Percentiles rank a stretch among this genome's conserved stretches.
These are phyloP conservation scores for Phytopythium sindhum DNA, from an alignment of 352 stramenopile genomes.

Conservation along the genomic window DNA sequence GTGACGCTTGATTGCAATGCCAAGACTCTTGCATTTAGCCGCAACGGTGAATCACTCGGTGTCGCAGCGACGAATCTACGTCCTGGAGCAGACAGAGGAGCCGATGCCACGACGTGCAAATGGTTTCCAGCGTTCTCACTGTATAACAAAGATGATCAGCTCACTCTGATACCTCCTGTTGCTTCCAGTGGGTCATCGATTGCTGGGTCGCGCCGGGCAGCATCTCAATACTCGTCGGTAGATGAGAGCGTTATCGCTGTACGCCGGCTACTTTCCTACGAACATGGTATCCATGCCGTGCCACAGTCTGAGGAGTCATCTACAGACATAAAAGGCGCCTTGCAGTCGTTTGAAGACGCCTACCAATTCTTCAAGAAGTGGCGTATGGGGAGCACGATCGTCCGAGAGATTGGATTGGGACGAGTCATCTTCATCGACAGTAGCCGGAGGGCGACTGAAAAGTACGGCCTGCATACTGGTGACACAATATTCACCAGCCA, in stretches of 20 bases:
- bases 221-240: constrained; percentile 37
- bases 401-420: constrained; percentile 32
- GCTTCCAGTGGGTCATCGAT: background rate
- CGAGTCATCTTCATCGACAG: constrained; percentile 34
- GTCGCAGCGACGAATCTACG: constrained; percentile 75
- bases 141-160: constrained; percentile 91
- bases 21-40: constrained; percentile 79
- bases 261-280: constrained; percentile 24
- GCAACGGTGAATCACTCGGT: constrained; percentile 85
- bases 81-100: constrained; percentile 11
- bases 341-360: constrained; percentile 10
- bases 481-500: constrained; percentile 62
- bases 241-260: constrained; percentile 30
- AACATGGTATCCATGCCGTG: background rate
- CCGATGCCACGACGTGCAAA: constrained; percentile 18
- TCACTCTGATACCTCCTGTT: constrained; percentile 62
- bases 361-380: constrained; percentile 29
- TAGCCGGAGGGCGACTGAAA: constrained; percentile 16
- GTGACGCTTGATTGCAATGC: constrained; percentile 82
- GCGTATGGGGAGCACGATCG: constrained; percentile 19
- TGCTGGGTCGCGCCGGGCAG: background rate
- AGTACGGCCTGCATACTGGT: constrained; percentile 39
- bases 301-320: background rate
- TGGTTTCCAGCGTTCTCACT: constrained; percentile 89
- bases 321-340: background rate